Base-by-base conservation (phyloP, 495 filamentous ascomycete genomes). In the Lasiosphaeria ovina region DNA sequence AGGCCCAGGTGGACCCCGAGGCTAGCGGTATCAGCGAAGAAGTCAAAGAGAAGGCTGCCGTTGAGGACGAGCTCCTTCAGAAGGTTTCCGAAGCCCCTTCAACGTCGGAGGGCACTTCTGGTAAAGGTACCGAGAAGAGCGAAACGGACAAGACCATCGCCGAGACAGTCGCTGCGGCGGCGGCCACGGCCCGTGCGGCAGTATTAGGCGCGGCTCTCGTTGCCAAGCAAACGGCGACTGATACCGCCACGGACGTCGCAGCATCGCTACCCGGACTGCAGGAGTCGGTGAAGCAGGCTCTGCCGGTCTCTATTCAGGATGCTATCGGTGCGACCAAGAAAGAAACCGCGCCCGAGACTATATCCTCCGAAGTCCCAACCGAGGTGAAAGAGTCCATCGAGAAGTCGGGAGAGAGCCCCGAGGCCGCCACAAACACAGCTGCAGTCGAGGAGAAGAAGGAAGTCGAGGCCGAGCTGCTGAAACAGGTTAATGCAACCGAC, bases 391-490 rank as follows among this genome's bases (percentile, higher is more conserved):
- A 90, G 52, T 92, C 89, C 3, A 77, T 91, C 35, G 69, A 78
- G 45, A 81, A 86, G 63, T 83, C 90, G 14, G 80, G 86, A 51
- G 64, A 76, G 57, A 77, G 77, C 50, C 87, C 90, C 35, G 90
- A 95, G 72, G 90, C 90, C 16, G 84, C 88, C 31, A 85, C 82
- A 33, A 85, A 85, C 71, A 74, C 81, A 14, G 80, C 81, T 47
- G 85, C 84, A 4, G 89, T 94, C 8, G 81, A 83, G 58, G 89
- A 92, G 70, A 96, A 96, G 84, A 85, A 83, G 70, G 85, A 81
- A 16, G 77, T 90, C 36, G 91, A 93, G 74, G 66, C 83, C 24
- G 86, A 92, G 72, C 75, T 92, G 3, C 75, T 85, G 52, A 75
- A 81, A 57, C 65, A 79, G 57, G 73, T 77, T 14, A 67, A 76